Evolutionary conservation across 148 eudicot genomes (phyloP), one percentile per base, ranked within the genome.

Genomic region (Cornus suecica): DNA sequence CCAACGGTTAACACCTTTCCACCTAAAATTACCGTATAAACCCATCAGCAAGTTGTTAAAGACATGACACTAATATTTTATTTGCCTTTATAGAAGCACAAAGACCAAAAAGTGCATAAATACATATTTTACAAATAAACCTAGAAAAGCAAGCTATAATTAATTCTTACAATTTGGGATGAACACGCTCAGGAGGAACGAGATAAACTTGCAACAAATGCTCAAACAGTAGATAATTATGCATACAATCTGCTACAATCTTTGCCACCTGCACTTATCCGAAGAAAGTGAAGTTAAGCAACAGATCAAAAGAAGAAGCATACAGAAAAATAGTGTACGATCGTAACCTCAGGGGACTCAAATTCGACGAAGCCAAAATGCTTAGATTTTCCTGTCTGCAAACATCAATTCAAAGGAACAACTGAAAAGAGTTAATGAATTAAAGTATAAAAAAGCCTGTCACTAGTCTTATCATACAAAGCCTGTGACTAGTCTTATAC

Each of bases 301-400:
- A 69, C 4, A 37, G 8, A 58, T 27, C 37, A 60, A 60, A 26
- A 26, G 18, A n/a, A 32, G 11, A 20, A 66, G 26, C 20, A 34
- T 32, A 27, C 10, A 72, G 26, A 70, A 54, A 11, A 71, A 28
- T 27, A 3, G 14, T 64, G 31, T 61, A 74, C 27, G 34, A 32
- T 31, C n/a, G 76, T 20, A 34, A 94, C 97, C 99, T 92, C 99
- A 69, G 97, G 92, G 60, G 90, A 94, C 82, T 88, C 96, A 61
- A 94, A 94, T 79, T 94, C 91, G 48, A 94, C 83, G 85, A 92
- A 94, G 60, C 97, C 99, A 81, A 87, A 90, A 81, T 94, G 97
- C 96, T 91, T 92, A 45, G 97, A 89, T 74, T 92, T 90, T 77
- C 96, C 98, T 0, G 98, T 94, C 98, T 94, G 91, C 24, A 69